These are phyloP conservation scores for Candida sphagnicola DNA, from an alignment of 805 yeast genomes.

Conservation along the genomic window DNA sequence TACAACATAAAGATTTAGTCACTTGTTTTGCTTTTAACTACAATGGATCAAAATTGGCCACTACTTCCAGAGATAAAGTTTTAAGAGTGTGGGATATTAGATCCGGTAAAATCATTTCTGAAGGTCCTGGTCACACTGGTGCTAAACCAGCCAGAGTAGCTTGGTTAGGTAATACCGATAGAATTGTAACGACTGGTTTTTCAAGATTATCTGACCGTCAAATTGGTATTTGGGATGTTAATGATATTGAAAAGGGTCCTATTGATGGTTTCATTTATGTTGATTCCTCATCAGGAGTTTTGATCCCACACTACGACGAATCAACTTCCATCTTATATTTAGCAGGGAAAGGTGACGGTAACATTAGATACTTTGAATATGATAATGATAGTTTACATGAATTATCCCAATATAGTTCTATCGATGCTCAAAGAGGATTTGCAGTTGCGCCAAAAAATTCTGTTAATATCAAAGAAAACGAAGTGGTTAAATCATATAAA, in stretches of 20 bases:
- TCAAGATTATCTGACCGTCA: conserved; percentile 92
- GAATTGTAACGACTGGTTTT: conserved; percentile 92
- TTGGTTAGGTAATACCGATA: conserved; percentile 86
- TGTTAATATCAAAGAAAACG: conserved; percentile 78
- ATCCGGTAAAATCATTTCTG: conserved; percentile 66
- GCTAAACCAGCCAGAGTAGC: conserved; percentile 85
- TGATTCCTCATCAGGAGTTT: conserved; percentile 89
- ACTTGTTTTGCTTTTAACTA: conserved; percentile 91
- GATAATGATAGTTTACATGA: conserved; percentile 79
- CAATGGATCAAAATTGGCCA: conserved; percentile 82
- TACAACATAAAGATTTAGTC: conserved; percentile 85
- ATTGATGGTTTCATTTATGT: conserved; percentile 83
- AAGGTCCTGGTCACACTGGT: conserved; percentile 88
- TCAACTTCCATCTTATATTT: conserved; percentile 75
- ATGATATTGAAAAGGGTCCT: conserved; percentile 72
- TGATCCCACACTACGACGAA: conserved; percentile 88
- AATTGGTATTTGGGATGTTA: conserved; percentile 88
- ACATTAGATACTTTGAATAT: conserved; percentile 89
- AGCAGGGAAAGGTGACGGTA: conserved; percentile 98
- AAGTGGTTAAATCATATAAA: conserved; percentile 77
- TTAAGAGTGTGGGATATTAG: conserved; percentile 91
- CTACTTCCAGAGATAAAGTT: conserved; percentile 87
- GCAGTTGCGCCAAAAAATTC: conserved; percentile 83
- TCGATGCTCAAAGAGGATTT: conserved; percentile 94
- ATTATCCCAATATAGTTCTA: conserved; percentile 84